A percentile compares a stretch with the other conserved stretches of the same genome.
Conservation (phyloP, 176 grass and related monocot species). For the Oryza coarctata region DNA sequence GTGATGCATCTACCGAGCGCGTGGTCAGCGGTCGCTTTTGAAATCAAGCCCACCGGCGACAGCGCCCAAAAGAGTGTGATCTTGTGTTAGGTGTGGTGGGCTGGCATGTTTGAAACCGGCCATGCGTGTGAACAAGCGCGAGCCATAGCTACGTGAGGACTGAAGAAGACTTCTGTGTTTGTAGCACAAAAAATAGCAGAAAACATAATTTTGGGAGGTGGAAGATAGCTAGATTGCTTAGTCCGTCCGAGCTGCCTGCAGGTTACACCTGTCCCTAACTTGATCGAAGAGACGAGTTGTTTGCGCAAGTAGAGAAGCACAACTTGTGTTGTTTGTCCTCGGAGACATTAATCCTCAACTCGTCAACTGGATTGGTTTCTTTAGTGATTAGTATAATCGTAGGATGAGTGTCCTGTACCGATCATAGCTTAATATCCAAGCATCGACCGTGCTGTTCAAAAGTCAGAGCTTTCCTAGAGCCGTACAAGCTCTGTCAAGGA, state of each 20-base stretch:
- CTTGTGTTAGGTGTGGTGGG: not conserved
- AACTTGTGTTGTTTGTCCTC: not conserved
- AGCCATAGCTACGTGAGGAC: not conserved
- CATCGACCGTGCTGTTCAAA: not conserved
- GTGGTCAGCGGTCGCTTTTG: not conserved
- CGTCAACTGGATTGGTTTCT: not conserved
- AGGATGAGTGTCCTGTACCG: not conserved
- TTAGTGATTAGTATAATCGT: not conserved
- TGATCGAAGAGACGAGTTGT: not conserved
- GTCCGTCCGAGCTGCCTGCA: no score
- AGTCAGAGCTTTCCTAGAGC: not conserved
- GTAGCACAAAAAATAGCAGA: no score
- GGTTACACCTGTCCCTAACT: not conserved
- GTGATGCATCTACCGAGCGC: slow-evolving; percentile 20
- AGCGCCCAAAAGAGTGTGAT: slow-evolving; percentile 7
- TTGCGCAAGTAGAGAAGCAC: not conserved
- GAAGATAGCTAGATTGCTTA: no score
- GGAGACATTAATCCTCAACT: not conserved
- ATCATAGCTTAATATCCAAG: not conserved
- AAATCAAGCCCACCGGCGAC: not conserved
- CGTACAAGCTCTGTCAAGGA: slow-evolving; percentile 2
- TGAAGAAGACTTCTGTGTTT: no score
- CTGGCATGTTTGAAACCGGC: not conserved
- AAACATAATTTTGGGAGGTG: no score
- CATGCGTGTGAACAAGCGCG: not conserved